phyloP scores from a whole-genome alignment of 495 filamentous ascomycete species.

The Talaromyces borbonicus region DNA sequence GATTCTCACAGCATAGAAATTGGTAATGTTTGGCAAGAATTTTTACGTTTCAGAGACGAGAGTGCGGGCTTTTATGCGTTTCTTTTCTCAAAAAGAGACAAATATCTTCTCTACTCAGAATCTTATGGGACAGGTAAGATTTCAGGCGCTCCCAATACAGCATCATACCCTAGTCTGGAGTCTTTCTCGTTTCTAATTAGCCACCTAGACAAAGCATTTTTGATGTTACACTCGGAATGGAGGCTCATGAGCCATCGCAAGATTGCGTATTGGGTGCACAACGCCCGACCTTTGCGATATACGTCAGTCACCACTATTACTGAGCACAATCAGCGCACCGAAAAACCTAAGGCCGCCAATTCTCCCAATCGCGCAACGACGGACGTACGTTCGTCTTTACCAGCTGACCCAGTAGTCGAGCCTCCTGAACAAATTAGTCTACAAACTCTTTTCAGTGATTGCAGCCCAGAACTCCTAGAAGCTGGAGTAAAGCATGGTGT shows the following conservation, averaged over 20 bases:
- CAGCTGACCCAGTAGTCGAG: neutral
- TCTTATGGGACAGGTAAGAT: neutral
- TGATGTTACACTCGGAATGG: neutral
- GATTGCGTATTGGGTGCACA: slow-evolving; percentile 1
- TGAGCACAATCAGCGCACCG: neutral
- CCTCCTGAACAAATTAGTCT: slow-evolving; percentile 1
- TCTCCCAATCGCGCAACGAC: neutral
- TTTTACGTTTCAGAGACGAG: neutral
- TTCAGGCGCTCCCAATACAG: too few relatives aligned
- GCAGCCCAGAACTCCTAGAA: slow-evolving; percentile 4
- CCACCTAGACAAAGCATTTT: neutral
- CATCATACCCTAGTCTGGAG: too few relatives aligned
- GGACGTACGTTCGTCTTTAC: neutral
- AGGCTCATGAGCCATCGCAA: neutral
- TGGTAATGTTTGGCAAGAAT: neutral
- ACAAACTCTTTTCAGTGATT: neutral
- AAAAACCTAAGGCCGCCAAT: neutral
- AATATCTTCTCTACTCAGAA: neutral
- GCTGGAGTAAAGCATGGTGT: slow-evolving; percentile 2
- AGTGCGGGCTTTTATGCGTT: slow-evolving; percentile 2
- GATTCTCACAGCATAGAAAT: neutral
- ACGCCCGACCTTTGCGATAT: neutral
- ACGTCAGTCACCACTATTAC: neutral
- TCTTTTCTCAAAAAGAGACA: neutral
- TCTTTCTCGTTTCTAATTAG: neutral